These are phyloP conservation scores for Grammothele lineata DNA, from an alignment of 768 basidiomycete genomes.

Conservation along the genomic window DNA sequence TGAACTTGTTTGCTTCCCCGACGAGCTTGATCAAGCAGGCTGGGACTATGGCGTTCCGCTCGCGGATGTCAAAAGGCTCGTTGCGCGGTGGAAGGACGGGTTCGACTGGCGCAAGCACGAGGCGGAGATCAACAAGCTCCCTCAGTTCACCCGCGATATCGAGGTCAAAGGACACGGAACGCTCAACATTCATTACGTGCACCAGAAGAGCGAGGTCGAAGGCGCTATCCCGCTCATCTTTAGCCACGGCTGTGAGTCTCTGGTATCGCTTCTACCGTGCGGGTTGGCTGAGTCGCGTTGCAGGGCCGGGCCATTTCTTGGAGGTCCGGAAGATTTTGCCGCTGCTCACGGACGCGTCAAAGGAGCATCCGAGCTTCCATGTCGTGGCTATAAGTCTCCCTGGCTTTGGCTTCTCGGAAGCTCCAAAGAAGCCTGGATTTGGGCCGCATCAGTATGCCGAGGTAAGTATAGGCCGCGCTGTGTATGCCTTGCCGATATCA, in stretches of 20 bases:
- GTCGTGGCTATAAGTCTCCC: slow-evolving; percentile 58
- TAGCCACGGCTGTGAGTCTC: slow-evolving; percentile 51
- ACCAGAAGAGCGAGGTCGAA: slow-evolving; percentile 40
- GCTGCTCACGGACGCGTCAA: slow-evolving; percentile 38
- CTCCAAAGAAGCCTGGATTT: slow-evolving; percentile 50
- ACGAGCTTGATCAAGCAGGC: slow-evolving; percentile 21
- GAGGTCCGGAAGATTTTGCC: slow-evolving; percentile 57
- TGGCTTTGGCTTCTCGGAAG: slow-evolving; percentile 60
- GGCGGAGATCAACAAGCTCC: slow-evolving; percentile 45
- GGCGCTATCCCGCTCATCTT: slow-evolving; percentile 57
- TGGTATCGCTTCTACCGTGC: no score
- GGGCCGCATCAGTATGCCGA: slow-evolving; percentile 47
- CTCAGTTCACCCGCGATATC: slow-evolving; percentile 52
- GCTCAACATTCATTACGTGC: slow-evolving; percentile 56
- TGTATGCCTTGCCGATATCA: no score
- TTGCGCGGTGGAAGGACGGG: slow-evolving; percentile 45
- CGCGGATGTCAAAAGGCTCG: slow-evolving; percentile 42
- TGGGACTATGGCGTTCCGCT: slow-evolving; percentile 39
- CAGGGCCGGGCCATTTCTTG: slow-evolving; percentile 60
- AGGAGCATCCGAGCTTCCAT: slow-evolving; percentile 52
- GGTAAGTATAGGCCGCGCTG: no score
- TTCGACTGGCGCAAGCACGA: slow-evolving; percentile 58
- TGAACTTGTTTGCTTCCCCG: slow-evolving; percentile 20
- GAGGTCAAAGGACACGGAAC: slow-evolving; percentile 42
- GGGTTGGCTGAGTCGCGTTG: not conserved